A percentile compares a stretch with the other conserved stretches of the same genome.
phyloP scores from a whole-genome alignment of 2,329 filamentous ascomycete species.

The Aspergillus sp. region DNA sequence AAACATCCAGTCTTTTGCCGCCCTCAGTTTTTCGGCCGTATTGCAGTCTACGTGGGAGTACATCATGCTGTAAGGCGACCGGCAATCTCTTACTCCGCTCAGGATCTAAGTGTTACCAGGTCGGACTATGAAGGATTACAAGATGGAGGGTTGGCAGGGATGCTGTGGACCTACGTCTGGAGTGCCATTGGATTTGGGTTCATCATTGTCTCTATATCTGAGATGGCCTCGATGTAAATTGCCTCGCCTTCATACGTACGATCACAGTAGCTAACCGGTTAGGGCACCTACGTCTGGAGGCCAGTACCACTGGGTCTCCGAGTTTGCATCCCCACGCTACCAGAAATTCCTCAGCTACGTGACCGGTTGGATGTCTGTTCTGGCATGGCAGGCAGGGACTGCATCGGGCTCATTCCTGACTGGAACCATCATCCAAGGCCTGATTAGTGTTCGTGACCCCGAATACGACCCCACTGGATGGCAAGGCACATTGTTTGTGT shows the following conservation, averaged over 20 bases:
- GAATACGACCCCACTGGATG: slow-evolving; percentile 46
- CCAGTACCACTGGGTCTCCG: slow-evolving; percentile 61
- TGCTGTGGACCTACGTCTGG: slow-evolving; percentile 37
- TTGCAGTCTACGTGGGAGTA: slow-evolving; percentile 41
- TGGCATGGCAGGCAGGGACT: slow-evolving; percentile 54
- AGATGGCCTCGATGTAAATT: slow-evolving; percentile 54
- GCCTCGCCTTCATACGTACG: background rate
- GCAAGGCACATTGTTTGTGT: slow-evolving; percentile 54
- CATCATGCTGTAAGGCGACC: slow-evolving; percentile 31
- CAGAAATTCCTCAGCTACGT: slow-evolving; percentile 59
- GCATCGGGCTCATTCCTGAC: slow-evolving; percentile 52
- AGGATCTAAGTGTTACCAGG: slow-evolving; percentile 6
- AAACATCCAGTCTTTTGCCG: slow-evolving; percentile 35
- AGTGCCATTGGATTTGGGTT: slow-evolving; percentile 69
- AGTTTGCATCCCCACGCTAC: slow-evolving; percentile 51
- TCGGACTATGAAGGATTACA: slow-evolving; percentile 28
- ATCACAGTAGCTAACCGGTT: background rate
- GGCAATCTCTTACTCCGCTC: too few relatives aligned
- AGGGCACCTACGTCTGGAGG: slow-evolving; percentile 59
- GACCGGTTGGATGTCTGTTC: slow-evolving; percentile 54
- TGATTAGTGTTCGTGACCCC: slow-evolving; percentile 46
- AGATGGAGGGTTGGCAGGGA: slow-evolving; percentile 28
- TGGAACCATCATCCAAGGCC: slow-evolving; percentile 50
- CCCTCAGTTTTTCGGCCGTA: slow-evolving; percentile 37
- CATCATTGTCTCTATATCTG: slow-evolving; percentile 60